Evolutionary conservation across 148 eudicot species (phyloP), one percentile per base, ranked within the genome.

Genomic region (Heliosperma pusillum): DNA sequence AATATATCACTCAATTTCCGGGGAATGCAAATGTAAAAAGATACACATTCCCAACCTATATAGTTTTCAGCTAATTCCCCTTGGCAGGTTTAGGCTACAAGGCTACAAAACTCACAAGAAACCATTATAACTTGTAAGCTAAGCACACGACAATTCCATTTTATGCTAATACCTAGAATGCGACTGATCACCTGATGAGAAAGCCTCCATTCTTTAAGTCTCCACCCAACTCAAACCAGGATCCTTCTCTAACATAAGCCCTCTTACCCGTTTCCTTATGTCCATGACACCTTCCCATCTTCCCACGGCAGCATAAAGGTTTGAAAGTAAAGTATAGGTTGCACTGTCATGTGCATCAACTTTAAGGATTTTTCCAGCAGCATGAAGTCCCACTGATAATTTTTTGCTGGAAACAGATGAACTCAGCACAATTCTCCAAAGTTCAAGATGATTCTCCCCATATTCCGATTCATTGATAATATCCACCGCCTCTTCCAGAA

Each of bases 221-320:
- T 89, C 89, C 16, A 89, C 78, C 98, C 97, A 93, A 78, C 98
- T 93, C 47, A 93, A 29, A 21, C 94, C 98, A 0, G 93, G 94
- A 42, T 91, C 92, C 66, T 87, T 91, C 21, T 88, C 91, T 76
- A 86, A 56, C 79, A 74, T 76, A 17, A 82, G 36, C 56, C 80
- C 82, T 77, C 86, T 78, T 66, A 86, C 78, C 70, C 78, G 89
- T 76, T 78, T 87, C 84, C 97, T 85, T 80, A 80, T 85, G 77
- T 88, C 86, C 72, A 83, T 72, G 20, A 93, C 92, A 69, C 73
- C 74, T 62, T 88, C 90, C 98, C 97, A 93, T 70, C 77, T 87
- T 64, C 90, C 92, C 7, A 82, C 75, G 19, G 85, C 83, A 58
- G 92, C 96, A 80, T 86, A 91, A 16, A 93, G 86, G 80, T 89